Evolutionary conservation across 176 grass and related monocot genomes (phyloP).

Genomic region (Tillandsia fasciculata): DNA sequence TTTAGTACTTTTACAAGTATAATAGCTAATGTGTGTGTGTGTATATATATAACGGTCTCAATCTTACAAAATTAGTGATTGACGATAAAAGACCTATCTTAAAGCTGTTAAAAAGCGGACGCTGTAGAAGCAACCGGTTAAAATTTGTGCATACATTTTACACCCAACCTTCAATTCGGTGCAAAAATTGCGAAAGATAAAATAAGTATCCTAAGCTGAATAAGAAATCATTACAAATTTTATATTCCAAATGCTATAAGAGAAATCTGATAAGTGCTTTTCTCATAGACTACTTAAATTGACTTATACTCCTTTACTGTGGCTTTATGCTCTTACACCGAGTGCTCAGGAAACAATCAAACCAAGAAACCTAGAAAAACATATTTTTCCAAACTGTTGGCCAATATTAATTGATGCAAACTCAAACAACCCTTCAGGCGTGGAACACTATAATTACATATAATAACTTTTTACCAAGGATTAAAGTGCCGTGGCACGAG

Average conservation of each 20-base stretch:
- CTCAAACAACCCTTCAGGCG: no score
- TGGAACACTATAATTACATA: no score
- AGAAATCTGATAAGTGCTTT: not conserved
- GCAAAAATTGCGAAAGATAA: not conserved
- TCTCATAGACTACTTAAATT: not conserved
- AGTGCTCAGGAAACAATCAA: no score
- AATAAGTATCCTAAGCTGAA: not conserved
- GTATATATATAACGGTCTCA: no score
- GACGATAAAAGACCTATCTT: conserved; percentile 68
- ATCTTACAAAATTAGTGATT: no score
- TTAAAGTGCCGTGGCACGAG: no score
- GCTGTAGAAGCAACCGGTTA: conserved; percentile 32
- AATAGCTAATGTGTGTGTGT: no score
- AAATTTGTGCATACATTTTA: conserved; percentile 12
- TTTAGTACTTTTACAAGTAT: no score
- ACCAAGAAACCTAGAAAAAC: no score
- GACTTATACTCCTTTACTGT: not conserved
- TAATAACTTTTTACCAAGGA: no score
- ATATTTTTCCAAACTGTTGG: no score
- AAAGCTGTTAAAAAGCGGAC: conserved; percentile 89
- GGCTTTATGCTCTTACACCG: not conserved
- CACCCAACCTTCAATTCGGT: not conserved
- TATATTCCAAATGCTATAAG: not conserved
- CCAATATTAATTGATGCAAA: no score
- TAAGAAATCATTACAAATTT: not conserved